Percentiles rank a stretch among this genome's conserved stretches.
Conservation (phyloP, 2,329 filamentous ascomycete genomes). For the Catunica adiposa region DNA sequence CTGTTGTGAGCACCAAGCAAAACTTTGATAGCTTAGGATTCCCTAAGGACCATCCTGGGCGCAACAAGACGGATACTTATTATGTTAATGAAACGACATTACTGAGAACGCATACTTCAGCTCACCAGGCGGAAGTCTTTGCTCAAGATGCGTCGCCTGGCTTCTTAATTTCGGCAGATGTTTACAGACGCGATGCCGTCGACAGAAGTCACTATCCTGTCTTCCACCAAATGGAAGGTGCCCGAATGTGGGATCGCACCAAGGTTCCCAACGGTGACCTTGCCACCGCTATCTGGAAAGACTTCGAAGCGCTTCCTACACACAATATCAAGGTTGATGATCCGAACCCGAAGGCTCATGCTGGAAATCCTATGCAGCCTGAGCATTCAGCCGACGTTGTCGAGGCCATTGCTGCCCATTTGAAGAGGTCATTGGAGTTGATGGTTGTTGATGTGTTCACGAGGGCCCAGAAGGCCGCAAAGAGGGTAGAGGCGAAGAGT, state of each 20-base stretch:
- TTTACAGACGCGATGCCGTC: conserved; percentile 88
- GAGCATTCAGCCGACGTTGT: conserved; percentile 62
- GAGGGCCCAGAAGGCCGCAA: conserved; percentile 57
- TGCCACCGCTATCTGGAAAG: conserved; percentile 48
- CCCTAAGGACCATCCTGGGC: conserved; percentile 70
- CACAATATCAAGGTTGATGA: conserved; percentile 70
- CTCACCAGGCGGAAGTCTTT: conserved; percentile 77
- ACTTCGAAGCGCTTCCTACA: conserved; percentile 53
- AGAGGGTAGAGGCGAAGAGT: conserved; percentile 34
- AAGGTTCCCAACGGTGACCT: conserved; percentile 39
- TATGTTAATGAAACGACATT: conserved; percentile 78
- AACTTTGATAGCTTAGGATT: conserved; percentile 98
- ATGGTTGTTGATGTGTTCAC: conserved; percentile 84
- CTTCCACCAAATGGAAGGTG: conserved; percentile 98
- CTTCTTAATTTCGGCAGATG: conserved; percentile 84
- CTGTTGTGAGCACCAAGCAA: conserved; percentile 66
- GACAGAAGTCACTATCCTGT: conserved; percentile 91
- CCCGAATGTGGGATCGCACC: conserved; percentile 67
- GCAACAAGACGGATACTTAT: conserved; percentile 81
- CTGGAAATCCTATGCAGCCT: conserved; percentile 67
- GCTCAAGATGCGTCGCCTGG: conserved; percentile 54
- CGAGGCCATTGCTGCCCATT: conserved; percentile 64
- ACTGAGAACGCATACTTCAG: conserved; percentile 82
- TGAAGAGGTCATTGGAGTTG: conserved; percentile 77
- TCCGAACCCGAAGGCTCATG: conserved; percentile 60